Conservation (phyloP, 179 eudicot genomes). For the Corrigiola litoralis region DNA sequence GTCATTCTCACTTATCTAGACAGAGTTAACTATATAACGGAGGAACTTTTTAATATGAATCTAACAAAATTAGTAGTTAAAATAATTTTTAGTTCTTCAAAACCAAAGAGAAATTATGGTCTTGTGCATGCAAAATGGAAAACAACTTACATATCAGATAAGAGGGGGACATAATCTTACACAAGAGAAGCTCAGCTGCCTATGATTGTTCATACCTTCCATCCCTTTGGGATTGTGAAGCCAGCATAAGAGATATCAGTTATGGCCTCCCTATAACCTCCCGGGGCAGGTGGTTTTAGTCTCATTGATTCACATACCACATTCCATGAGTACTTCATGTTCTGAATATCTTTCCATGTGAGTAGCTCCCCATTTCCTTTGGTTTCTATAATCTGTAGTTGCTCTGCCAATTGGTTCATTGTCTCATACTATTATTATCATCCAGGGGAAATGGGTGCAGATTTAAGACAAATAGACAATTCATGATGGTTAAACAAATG, state of each 20-base stretch:
- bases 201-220: slow-evolving; percentile 22
- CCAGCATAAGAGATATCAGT: slow-evolving; percentile 19
- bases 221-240: slow-evolving; percentile 18
- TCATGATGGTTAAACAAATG: too few relatives aligned
- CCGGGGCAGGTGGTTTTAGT: slow-evolving; percentile 22
- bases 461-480: background rate
- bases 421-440: too few relatives aligned
- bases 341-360: background rate
- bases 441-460: background rate
- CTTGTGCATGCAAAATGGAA: background rate
- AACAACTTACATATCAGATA: background rate
- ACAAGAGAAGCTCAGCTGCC: background rate
- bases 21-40: too few relatives aligned
- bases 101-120: too few relatives aligned
- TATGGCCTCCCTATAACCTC: slow-evolving; percentile 16
- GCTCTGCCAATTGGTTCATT: background rate
- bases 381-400: slow-evolving; percentile 2
- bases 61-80: too few relatives aligned
- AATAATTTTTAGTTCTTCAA: too few relatives aligned
- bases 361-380: background rate
- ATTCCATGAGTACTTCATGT: too few relatives aligned
- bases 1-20: too few relatives aligned
- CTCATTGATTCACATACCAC: slow-evolving; percentile 18
- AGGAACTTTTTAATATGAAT: too few relatives aligned
- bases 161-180: background rate